A percentile compares a stretch with the other conserved stretches of the same genome.
These are phyloP conservation scores for Paramecium biaurelia DNA, from an alignment of 73 alveolate species.

Conservation along the genomic window DNA sequence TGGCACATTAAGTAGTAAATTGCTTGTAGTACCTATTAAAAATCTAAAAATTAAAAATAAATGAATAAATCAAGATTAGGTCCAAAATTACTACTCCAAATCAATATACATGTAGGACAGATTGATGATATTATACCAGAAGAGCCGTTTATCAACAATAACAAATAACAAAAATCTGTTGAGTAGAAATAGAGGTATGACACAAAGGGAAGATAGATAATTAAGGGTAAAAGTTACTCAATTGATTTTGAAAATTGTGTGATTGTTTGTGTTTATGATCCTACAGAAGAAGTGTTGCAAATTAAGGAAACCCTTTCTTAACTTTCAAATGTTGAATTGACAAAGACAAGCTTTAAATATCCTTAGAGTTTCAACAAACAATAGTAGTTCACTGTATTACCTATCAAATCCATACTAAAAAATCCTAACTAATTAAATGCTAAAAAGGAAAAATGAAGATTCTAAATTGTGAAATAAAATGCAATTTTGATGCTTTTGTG, in stretches of 20 bases:
- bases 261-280: conserved; percentile 26
- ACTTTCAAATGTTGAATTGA: background rate
- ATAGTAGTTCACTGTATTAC: background rate
- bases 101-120: background rate
- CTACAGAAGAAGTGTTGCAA: background rate
- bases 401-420: background rate
- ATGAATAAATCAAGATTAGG: background rate
- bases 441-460: background rate
- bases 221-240: background rate
- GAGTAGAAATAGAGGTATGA: background rate
- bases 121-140: background rate
- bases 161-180: background rate
- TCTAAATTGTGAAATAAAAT: background rate
- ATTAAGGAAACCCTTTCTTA: background rate
- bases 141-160: background rate
- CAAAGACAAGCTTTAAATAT: background rate
- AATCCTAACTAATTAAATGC: background rate
- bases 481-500: background rate
- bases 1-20: background rate
- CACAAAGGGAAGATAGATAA: background rate
- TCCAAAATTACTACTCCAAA: background rate
- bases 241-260: background rate
- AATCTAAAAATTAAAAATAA: background rate
- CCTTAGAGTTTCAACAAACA: background rate
- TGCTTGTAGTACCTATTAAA: background rate